Evolutionary conservation across 345 rosid genomes (phyloP), one percentile per base, ranked within the genome.

Genomic region (Moricandia moricandioides): DNA sequence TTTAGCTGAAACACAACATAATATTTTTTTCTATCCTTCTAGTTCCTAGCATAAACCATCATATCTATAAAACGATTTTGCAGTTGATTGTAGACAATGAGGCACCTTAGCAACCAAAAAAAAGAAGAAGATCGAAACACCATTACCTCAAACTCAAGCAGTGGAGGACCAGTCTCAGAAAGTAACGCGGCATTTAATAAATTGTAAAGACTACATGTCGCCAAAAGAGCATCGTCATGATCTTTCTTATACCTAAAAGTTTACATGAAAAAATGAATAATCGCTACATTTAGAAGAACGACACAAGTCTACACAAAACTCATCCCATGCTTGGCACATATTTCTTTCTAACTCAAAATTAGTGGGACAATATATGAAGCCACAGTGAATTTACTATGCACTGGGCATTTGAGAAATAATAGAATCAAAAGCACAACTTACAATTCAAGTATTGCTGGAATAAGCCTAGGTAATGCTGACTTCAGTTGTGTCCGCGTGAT

Each of bases 61-160:
- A 57, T 52, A 71, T 78, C 14, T 6, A 62, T 12, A 54, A 65
- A 26, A 60, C 11, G 1, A 31, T 4, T 57, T 27, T 69, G 29
- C 30, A 62, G 39, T 33, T 62, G 14, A 43, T 49, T 52, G 70
- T 67, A 64, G 40, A 54, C 27, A 33, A 47, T 57, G 61, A 57
- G 67, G 62, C 67, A 16, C 33, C 35, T 64, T 64, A 57, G 54
- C 49, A 76, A 10, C n/a, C 0, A 61, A 52, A 51, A 58, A 65
- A 24, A 3, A 29, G 31, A 29, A 30, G 21, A 45, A 45, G 35
- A 67, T 73, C 33, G 67, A 54, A 73, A 67, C 65, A 69, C 56
- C 65, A 62, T 21, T 81, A 91, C 98, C 98, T 94, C 98, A 82
- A 94, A 91, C 67, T 94, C 98, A 81, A 94, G 91, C 86, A 94